Percentiles rank a stretch among this genome's conserved stretches.
Evolutionary conservation across 2,329 filamentous ascomycete genomes (phyloP).

Genomic region (Aspergillus tanneri): DNA sequence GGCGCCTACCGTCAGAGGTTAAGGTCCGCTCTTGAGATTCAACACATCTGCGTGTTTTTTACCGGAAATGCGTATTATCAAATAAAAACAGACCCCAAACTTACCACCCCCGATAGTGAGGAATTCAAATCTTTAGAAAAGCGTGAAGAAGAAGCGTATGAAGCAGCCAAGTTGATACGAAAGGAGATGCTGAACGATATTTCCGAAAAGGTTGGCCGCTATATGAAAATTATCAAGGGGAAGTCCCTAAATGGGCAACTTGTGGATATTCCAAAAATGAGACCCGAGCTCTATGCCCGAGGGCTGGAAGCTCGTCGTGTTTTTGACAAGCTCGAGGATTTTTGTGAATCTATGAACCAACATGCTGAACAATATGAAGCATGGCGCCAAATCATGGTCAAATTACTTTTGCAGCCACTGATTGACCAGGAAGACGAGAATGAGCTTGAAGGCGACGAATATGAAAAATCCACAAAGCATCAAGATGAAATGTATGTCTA

Average conservation of each 20-base stretch:
- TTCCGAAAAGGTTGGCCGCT: slow-evolving; percentile 57
- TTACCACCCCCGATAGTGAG: slow-evolving; percentile 65
- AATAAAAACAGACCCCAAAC: slow-evolving; percentile 67
- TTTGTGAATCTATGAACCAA: slow-evolving; percentile 66
- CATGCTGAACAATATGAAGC: slow-evolving; percentile 70
- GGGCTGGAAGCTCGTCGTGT: slow-evolving; percentile 73
- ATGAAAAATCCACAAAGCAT: slow-evolving; percentile 78
- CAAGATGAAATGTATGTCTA: slow-evolving; percentile 90
- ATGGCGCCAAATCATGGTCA: slow-evolving; percentile 72
- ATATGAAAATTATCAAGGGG: slow-evolving; percentile 63
- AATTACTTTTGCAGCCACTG: slow-evolving; percentile 70
- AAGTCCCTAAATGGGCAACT: slow-evolving; percentile 57
- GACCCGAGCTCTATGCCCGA: slow-evolving; percentile 51
- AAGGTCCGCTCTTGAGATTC: slow-evolving; percentile 70
- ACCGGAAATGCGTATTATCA: slow-evolving; percentile 80
- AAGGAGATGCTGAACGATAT: slow-evolving; percentile 69
- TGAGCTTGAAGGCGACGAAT: slow-evolving; percentile 84
- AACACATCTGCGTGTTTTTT: slow-evolving; percentile 83
- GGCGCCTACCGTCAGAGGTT: slow-evolving; percentile 64
- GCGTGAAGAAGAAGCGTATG: slow-evolving; percentile 71
- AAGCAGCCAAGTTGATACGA: slow-evolving; percentile 72
- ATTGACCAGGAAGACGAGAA: slow-evolving; percentile 77
- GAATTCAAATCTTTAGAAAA: slow-evolving; percentile 66
- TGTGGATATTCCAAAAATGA: slow-evolving; percentile 62
- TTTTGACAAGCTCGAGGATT: slow-evolving; percentile 63